Conservation (phyloP, 1,284 basidiomycete genomes). For the Bjerkandera adusta region DNA sequence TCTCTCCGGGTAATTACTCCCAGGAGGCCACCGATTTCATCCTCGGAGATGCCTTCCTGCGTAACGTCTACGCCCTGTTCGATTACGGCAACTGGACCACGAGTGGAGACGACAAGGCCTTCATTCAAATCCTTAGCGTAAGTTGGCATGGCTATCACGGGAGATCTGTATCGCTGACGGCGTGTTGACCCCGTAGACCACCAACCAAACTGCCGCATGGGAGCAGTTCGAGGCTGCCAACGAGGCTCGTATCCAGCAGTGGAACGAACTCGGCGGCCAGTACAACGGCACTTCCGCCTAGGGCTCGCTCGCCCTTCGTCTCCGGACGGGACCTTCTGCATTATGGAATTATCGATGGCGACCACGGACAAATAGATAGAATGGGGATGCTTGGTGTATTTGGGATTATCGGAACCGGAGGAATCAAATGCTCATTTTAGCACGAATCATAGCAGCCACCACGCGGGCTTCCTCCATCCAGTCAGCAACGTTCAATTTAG, state of each 20-base stretch:
- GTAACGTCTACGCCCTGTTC: constrained; percentile 21
- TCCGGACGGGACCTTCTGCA: neutral
- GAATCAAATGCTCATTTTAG: too few relatives aligned
- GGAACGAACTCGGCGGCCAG: constrained; percentile 6
- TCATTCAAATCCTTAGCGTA: constrained; percentile 21
- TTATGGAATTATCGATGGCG: too few relatives aligned
- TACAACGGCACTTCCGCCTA: too few relatives aligned
- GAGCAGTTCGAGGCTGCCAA: constrained; percentile 7
- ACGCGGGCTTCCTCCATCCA: too few relatives aligned
- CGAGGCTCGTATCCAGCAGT: constrained; percentile 9
- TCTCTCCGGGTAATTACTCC: constrained; percentile 3
- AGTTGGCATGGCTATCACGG: constrained; percentile 6
- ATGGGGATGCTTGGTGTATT: too few relatives aligned
- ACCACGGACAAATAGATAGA: too few relatives aligned
- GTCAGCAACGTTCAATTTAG: too few relatives aligned
- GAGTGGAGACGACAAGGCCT: constrained; percentile 10
- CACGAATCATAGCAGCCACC: too few relatives aligned
- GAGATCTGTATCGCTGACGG: neutral
- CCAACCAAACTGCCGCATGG: constrained; percentile 6
- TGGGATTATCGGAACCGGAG: too few relatives aligned
- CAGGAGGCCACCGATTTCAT: constrained; percentile 5
- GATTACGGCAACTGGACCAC: constrained; percentile 17
- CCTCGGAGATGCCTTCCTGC: constrained; percentile 20
- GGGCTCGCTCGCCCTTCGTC: neutral
- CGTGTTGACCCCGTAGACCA: neutral